Evolutionary conservation across 495 filamentous ascomycete species (phyloP).

Genomic region (Recurvomyces mirabilis): DNA sequence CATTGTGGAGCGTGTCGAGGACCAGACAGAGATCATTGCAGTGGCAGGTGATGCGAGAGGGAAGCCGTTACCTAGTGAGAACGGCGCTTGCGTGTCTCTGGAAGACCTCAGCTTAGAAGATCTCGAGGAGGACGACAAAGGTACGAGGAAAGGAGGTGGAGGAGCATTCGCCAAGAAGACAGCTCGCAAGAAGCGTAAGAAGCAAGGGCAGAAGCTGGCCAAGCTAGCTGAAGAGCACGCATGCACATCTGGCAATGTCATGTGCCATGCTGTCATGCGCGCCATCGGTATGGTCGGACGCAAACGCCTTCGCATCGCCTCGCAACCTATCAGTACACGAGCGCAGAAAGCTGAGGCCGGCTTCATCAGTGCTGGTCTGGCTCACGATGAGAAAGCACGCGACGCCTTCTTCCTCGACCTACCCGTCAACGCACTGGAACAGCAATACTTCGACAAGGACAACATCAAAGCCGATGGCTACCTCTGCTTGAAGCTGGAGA

Average conservation of each 20-base stretch:
- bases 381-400: conserved; percentile 12
- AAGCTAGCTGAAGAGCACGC: conserved; percentile 8
- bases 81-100: conserved; percentile 23
- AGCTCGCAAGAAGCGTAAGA: conserved; percentile 11
- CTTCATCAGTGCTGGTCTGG: conserved; percentile 16
- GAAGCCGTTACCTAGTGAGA: conserved; percentile 33
- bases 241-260: conserved; percentile 48
- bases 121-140: neutral
- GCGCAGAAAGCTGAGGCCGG: conserved; percentile 13
- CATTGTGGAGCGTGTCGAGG: conserved; percentile 49
- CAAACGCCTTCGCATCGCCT: conserved; percentile 37
- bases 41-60: conserved; percentile 65
- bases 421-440: conserved; percentile 29
- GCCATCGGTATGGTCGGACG: conserved; percentile 79
- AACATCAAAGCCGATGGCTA: conserved; percentile 60
- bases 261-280: conserved; percentile 74
- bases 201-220: conserved; percentile 18
- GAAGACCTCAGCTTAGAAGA: neutral
- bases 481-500: conserved; percentile 79
- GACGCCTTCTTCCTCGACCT: conserved; percentile 30
- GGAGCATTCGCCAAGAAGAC: conserved; percentile 5
- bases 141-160: neutral
- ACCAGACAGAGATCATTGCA: conserved; percentile 44
- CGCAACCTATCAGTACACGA: neutral
- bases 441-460: conserved; percentile 29